These are phyloP conservation scores for Rhypophila decipiens DNA, from an alignment of 495 filamentous ascomycete genomes.

Conservation along the genomic window DNA sequence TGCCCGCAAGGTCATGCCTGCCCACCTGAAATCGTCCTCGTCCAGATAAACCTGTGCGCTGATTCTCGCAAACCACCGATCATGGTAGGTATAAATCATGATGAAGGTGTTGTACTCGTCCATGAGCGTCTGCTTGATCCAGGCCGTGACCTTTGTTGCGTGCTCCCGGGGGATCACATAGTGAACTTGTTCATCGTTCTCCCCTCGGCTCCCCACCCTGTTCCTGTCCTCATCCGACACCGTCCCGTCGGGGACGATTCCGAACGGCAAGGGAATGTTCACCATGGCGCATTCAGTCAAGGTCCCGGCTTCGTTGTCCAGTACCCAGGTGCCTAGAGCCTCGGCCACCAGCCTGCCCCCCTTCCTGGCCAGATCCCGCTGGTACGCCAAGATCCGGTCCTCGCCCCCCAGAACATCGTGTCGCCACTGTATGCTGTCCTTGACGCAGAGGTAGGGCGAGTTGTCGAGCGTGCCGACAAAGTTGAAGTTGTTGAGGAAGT, in stretches of 20 bases:
- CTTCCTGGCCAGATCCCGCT: conserved; percentile 46
- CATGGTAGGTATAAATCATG: conserved; percentile 52
- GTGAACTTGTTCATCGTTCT: conserved; percentile 18
- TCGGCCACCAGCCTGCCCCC: conserved; percentile 54
- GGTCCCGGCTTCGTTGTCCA: conserved; percentile 50
- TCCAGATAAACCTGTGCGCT: conserved; percentile 80
- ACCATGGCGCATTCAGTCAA: conserved; percentile 48
- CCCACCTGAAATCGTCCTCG: conserved; percentile 69
- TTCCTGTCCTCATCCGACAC: no score
- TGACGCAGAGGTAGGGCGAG: conserved; percentile 62
- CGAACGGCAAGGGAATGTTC: conserved; percentile 70
- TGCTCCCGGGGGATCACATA: conserved; percentile 29
- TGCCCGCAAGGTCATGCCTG: conserved; percentile 51
- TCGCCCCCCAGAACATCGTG: conserved; percentile 68
- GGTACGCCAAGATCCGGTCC: conserved; percentile 55
- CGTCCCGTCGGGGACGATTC: no score
- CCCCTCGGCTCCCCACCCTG: conserved; percentile 10
- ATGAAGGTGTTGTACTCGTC: conserved; percentile 66
- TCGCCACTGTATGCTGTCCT: conserved; percentile 64
- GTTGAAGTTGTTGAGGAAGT: conserved; percentile 67
- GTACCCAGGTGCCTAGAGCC: conserved; percentile 61
- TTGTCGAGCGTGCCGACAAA: conserved; percentile 73
- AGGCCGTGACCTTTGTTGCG: conserved; percentile 37
- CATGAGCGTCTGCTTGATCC: conserved; percentile 50
- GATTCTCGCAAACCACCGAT: conserved; percentile 61